phyloP scores from a whole-genome alignment of 257 asterid species.

The Osmanthus fragrans region DNA sequence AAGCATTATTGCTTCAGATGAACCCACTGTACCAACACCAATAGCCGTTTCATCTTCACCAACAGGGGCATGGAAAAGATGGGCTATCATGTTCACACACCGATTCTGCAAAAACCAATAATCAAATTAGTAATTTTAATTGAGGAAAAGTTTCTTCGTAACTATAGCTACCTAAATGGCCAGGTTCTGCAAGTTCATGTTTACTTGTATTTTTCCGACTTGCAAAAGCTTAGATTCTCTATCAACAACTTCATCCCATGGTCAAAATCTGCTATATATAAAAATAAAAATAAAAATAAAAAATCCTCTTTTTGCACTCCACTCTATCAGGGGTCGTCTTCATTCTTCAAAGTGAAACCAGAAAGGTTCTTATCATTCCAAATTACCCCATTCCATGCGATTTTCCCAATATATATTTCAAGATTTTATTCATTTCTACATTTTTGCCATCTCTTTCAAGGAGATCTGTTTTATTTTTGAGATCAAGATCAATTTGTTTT shows the following conservation, averaged over 20 bases:
- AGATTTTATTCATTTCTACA: neutral
- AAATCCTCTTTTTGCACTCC: neutral
- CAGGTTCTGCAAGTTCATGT: too few species aligned
- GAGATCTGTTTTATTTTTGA: neutral
- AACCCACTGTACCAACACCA: conserved; percentile 85
- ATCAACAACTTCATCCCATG: neutral
- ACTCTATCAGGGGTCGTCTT: neutral
- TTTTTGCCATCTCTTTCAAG: neutral
- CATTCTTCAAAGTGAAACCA: neutral
- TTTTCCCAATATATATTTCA: too few species aligned
- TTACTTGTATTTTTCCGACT: too few species aligned
- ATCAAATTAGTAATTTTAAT: neutral
- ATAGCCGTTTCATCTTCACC: conserved; percentile 58
- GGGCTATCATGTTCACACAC: conserved; percentile 78
- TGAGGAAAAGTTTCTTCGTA: neutral
- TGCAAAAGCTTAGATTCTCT: neutral
- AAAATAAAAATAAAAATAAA: too few species aligned
- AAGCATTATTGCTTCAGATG: conserved; percentile 88
- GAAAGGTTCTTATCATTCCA: too few species aligned
- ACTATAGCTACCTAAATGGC: neutral
- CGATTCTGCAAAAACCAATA: conserved; percentile 51
- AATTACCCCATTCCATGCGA: too few species aligned
- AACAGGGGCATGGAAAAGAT: conserved; percentile 69
- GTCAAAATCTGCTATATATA: neutral
- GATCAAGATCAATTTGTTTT: neutral